phyloP scores from a whole-genome alignment of 2,329 filamentous ascomycete genomes.

The Ophidiomyces ophidiicola region DNA sequence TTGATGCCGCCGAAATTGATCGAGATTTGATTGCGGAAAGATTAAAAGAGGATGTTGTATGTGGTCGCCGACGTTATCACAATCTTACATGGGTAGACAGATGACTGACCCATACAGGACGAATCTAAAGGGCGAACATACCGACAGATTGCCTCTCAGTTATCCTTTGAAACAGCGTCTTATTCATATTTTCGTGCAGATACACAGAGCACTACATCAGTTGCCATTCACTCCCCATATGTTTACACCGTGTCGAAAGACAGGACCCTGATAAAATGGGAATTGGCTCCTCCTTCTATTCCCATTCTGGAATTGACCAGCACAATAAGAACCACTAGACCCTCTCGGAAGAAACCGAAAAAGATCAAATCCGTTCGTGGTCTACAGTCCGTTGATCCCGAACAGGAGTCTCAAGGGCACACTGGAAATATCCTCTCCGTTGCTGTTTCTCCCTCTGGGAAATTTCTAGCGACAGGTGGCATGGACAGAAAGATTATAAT shows the following conservation, averaged over 20 bases:
- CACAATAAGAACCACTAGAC: constrained; percentile 46
- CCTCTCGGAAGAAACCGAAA: constrained; percentile 34
- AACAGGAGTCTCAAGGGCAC: constrained; percentile 53
- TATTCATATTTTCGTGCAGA: constrained; percentile 68
- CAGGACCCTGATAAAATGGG: constrained; percentile 76
- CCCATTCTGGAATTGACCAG: constrained; percentile 39
- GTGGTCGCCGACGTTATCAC: constrained; percentile 18
- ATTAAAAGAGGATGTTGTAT: constrained; percentile 72
- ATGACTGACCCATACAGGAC: constrained; percentile 35
- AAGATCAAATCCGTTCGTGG: constrained; percentile 39
- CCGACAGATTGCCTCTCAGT: constrained; percentile 59
- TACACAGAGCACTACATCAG: constrained; percentile 62
- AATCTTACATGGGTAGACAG: background rate
- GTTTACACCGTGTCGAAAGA: constrained; percentile 86
- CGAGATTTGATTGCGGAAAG: constrained; percentile 81
- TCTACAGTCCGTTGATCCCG: constrained; percentile 30
- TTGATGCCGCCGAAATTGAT: constrained; percentile 90
- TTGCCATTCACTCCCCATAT: constrained; percentile 67
- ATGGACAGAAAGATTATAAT: constrained; percentile 73
- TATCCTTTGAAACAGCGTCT: constrained; percentile 56
- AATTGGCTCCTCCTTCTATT: constrained; percentile 46
- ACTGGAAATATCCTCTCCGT: constrained; percentile 68
- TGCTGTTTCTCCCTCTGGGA: constrained; percentile 77
- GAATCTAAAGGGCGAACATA: constrained; percentile 87
- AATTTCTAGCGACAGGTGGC: constrained; percentile 82